Percentiles rank a stretch among this genome's conserved stretches.
Conservation (phyloP, 495 filamentous ascomycete genomes). For the Evansstolkia leycettana region DNA sequence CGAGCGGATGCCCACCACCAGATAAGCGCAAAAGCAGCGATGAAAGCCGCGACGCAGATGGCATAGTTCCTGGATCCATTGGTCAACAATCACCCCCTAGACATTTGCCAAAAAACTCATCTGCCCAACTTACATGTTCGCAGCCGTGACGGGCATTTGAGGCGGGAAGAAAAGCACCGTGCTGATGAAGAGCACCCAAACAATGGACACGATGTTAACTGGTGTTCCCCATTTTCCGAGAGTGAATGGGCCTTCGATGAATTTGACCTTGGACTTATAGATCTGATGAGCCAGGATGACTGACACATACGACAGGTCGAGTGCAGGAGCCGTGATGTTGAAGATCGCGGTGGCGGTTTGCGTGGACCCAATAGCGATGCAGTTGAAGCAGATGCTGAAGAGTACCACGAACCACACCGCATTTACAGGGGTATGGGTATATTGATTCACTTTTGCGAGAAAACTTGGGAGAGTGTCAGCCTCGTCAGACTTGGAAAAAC, state of each 20-base stretch:
- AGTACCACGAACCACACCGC: slow-evolving; percentile 61
- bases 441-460: slow-evolving; percentile 43
- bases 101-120: neutral
- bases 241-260: slow-evolving; percentile 53
- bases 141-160: slow-evolving; percentile 42
- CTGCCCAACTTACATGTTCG: slow-evolving; percentile 41
- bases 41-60: slow-evolving; percentile 49
- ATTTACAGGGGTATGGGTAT: slow-evolving; percentile 53
- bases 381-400: slow-evolving; percentile 47
- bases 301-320: slow-evolving; percentile 56
- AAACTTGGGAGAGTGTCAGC: slow-evolving; percentile 20
- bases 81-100: slow-evolving; percentile 2
- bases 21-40: slow-evolving; percentile 45
- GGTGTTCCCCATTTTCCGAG: slow-evolving; percentile 47
- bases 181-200: slow-evolving; percentile 58
- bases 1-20: slow-evolving; percentile 57
- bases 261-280: slow-evolving; percentile 44
- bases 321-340: slow-evolving; percentile 56
- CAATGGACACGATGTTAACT: slow-evolving; percentile 47
- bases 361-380: slow-evolving; percentile 57
- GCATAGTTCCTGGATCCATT: slow-evolving; percentile 48
- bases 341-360: slow-evolving; percentile 59
- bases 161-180: slow-evolving; percentile 57
- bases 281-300: slow-evolving; percentile 54
- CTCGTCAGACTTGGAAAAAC: neutral